A percentile compares a stretch with the other conserved stretches of the same genome.
phyloP scores from a whole-genome alignment of 306 rosid genomes.

The Vachellia collinsii region DNA sequence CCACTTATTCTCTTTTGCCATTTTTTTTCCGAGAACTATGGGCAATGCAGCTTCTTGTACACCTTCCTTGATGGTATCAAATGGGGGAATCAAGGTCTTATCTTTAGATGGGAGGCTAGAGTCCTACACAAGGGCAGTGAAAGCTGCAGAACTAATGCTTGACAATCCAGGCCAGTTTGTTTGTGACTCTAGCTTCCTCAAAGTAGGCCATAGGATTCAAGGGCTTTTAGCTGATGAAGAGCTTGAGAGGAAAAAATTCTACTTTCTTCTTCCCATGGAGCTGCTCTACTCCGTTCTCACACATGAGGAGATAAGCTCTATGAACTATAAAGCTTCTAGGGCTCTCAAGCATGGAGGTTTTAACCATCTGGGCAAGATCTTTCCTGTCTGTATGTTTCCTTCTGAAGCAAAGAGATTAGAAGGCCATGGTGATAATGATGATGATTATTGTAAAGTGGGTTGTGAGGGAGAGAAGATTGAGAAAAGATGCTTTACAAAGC shows the following conservation, averaged over 20 bases:
- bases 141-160: slow-evolving; percentile 74
- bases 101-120: slow-evolving; percentile 62
- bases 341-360: slow-evolving; percentile 58
- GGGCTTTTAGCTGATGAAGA: slow-evolving; percentile 73
- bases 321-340: slow-evolving; percentile 62
- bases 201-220: slow-evolving; percentile 73
- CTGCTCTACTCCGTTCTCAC: slow-evolving; percentile 84
- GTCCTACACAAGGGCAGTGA: slow-evolving; percentile 55
- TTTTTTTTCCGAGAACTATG: slow-evolving; percentile 41
- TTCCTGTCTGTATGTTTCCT: slow-evolving; percentile 69
- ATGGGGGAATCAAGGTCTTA: slow-evolving; percentile 54
- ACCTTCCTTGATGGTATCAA: slow-evolving; percentile 52
- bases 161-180: slow-evolving; percentile 71
- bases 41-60: slow-evolving; percentile 81
- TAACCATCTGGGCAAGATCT: slow-evolving; percentile 66
- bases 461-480: slow-evolving; percentile 40
- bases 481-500: slow-evolving; percentile 56
- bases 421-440: neutral
- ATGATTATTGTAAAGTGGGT: neutral
- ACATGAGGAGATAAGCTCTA: slow-evolving; percentile 69
- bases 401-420: slow-evolving; percentile 51
- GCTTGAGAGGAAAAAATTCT: slow-evolving; percentile 59
- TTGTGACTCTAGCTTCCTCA: slow-evolving; percentile 71
- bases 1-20: neutral
- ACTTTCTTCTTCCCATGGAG: slow-evolving; percentile 88